Evolutionary conservation across 23 red algal species (phyloP), one percentile per base, ranked within the genome.

Genomic region (Gracilariopsis chorda): DNA sequence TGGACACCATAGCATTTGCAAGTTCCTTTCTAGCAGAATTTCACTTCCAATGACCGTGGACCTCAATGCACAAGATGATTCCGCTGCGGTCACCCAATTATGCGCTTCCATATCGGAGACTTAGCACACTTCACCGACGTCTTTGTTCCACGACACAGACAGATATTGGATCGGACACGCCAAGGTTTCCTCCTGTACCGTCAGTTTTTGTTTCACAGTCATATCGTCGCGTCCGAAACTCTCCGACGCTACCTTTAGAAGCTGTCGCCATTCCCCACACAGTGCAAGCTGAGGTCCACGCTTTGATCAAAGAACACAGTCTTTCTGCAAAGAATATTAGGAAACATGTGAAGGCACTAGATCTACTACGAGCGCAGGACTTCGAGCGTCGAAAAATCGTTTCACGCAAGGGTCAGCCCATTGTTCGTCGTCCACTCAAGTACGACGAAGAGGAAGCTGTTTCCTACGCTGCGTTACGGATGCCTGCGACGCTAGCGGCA

Each of bases 241-340:
- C 88, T 44, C 88, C 88, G 8, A 71, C 71, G 7, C 43, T 91
- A 39, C 88, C 74, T 9, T 41, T 82, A 43, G 88, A 91, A 75
- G 57, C 88, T 11, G 88, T 91, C 30, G 51, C 88, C 30, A 12
- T 91, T 48, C 48, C 88, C 30, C 20, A 49, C 36, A 17, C 43
- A 25, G 58, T 91, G 32, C 73, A 81, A 56, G 48, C 29, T n/a
- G n/a, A 70, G 47, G 58, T 91, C 34, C 57, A 53, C 21, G 23
- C 55, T 47, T 39, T 82, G 23, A 69, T 91, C 58, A 47, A 67
- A 25, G 17, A 39, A 24, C 0, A 51, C 19, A 59, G 41, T 2
- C 45, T 82, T 3, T 61, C 75, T 41, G 70, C 88, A 23, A 48
- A 49, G 16, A 17, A 91, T 51, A 39, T 91, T 19, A 51, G 88